phyloP scores from a whole-genome alignment of 2,329 filamentous ascomycete species.

The Stemphylium lycopersici region DNA sequence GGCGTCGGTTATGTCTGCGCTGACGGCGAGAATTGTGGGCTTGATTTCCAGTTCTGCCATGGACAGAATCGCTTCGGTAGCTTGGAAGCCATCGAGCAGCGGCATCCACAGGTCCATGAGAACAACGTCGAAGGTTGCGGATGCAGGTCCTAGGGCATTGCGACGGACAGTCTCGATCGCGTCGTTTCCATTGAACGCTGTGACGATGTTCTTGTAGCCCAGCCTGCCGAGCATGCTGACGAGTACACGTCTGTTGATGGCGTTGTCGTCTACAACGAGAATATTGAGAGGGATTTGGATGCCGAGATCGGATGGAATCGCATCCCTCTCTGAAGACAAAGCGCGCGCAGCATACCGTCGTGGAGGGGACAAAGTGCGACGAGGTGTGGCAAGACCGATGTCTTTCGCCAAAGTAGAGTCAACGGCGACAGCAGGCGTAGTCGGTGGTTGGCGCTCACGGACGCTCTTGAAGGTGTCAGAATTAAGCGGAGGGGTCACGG shows the following conservation, averaged over 20 bases:
- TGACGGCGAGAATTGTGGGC: slow-evolving; percentile 66
- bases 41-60: slow-evolving; percentile 46
- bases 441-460: slow-evolving; percentile 15
- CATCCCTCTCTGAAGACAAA: slow-evolving; percentile 33
- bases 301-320: slow-evolving; percentile 53
- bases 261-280: slow-evolving; percentile 74
- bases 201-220: slow-evolving; percentile 66
- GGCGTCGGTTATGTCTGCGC: slow-evolving; percentile 69
- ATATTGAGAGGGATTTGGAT: slow-evolving; percentile 69
- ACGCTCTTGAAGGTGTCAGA: slow-evolving; percentile 30
- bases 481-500: slow-evolving; percentile 38
- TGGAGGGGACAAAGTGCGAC: slow-evolving; percentile 36
- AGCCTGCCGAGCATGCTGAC: slow-evolving; percentile 71
- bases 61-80: slow-evolving; percentile 66
- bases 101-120: slow-evolving; percentile 83
- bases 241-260: slow-evolving; percentile 71
- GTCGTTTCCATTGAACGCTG: slow-evolving; percentile 72
- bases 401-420: slow-evolving; percentile 16
- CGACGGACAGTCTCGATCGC: slow-evolving; percentile 67
- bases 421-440: slow-evolving; percentile 18
- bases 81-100: slow-evolving; percentile 73
- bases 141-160: slow-evolving; percentile 30
- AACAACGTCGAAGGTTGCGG: slow-evolving; percentile 63
- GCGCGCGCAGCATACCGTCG: slow-evolving; percentile 22
- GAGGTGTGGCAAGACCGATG: slow-evolving; percentile 36